Evolutionary conservation across 2,329 filamentous ascomycete genomes (phyloP).

Genomic region (Nothophoma quercina): DNA sequence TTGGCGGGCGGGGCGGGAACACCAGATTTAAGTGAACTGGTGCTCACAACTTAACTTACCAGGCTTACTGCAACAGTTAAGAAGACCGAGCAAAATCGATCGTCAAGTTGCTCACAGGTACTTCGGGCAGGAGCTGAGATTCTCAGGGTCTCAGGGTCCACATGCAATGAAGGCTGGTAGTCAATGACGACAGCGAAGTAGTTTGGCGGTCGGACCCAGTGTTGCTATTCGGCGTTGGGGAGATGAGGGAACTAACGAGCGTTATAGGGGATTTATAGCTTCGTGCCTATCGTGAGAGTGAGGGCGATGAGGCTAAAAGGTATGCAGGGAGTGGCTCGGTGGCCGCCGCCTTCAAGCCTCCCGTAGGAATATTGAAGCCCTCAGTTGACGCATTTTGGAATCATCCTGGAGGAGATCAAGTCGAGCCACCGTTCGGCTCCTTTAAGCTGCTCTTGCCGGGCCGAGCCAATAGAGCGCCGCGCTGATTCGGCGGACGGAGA

Average conservation of each 20-base stretch:
- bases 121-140: slow-evolving; percentile 1
- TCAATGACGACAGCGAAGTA: slow-evolving; percentile 22
- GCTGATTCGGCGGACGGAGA: slow-evolving; percentile 20
- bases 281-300: neutral
- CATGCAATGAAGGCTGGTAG: slow-evolving; percentile 7
- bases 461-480: slow-evolving; percentile 32
- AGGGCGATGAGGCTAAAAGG: slow-evolving; percentile 12
- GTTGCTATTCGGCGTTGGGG: slow-evolving; percentile 24
- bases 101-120: slow-evolving; percentile 7
- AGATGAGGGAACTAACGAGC: slow-evolving; percentile 24
- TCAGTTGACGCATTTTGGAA: slow-evolving; percentile 38
- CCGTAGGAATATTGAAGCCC: slow-evolving; percentile 38
- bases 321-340: slow-evolving; percentile 38
- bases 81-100: slow-evolving; percentile 12
- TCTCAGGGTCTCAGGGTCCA: slow-evolving; percentile 24
- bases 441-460: slow-evolving; percentile 27
- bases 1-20: slow-evolving; percentile 27
- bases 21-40: slow-evolving; percentile 23
- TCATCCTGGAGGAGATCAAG: slow-evolving; percentile 42
- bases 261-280: slow-evolving; percentile 39
- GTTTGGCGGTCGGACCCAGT: slow-evolving; percentile 10
- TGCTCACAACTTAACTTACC: slow-evolving; percentile 35
- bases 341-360: slow-evolving; percentile 36
- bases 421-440: slow-evolving; percentile 40
- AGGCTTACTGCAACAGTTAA: slow-evolving; percentile 22